Percentiles rank a stretch among this genome's conserved stretches.
phyloP scores from a whole-genome alignment of 2,329 filamentous ascomycete species.

The Penicillium sp. region DNA sequence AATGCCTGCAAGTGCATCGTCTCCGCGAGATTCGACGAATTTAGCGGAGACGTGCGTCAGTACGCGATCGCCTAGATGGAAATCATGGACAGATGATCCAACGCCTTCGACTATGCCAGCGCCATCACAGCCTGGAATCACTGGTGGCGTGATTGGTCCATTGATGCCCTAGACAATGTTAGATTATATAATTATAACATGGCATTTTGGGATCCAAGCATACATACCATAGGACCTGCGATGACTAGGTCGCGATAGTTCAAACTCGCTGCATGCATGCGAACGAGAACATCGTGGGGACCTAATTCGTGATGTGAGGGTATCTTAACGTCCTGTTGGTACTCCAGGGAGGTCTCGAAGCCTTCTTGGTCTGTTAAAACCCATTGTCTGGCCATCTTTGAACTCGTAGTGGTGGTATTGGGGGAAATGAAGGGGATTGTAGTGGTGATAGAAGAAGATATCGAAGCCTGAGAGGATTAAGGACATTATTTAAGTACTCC shows the following conservation, averaged over 20 bases:
- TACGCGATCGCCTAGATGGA: not conserved
- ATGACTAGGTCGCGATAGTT: conserved; percentile 6
- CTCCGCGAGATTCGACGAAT: not conserved
- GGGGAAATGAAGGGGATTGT: not conserved
- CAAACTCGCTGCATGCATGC: not conserved
- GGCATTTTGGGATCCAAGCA: not conserved
- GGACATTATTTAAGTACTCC: not conserved
- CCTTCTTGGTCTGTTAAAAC: conserved; percentile 35
- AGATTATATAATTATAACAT: not conserved
- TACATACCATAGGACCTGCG: conserved; percentile 6
- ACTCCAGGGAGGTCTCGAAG: conserved; percentile 38
- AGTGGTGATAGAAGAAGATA: not conserved
- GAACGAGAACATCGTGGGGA: conserved; percentile 1
- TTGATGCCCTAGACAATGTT: not conserved
- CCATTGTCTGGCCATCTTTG: conserved; percentile 35
- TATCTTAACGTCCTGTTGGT: conserved; percentile 23
- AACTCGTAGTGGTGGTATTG: not conserved
- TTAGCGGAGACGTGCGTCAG: not conserved
- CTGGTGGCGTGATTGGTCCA: not conserved
- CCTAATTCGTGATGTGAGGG: not conserved
- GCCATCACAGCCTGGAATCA: not conserved
- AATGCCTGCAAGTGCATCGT: not conserved
- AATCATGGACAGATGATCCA: not conserved
- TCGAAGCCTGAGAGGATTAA: not conserved
- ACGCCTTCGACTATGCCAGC: not conserved